Conservation (phyloP, 2,329 filamentous ascomycete species). For the Sporothrix mexicana region DNA sequence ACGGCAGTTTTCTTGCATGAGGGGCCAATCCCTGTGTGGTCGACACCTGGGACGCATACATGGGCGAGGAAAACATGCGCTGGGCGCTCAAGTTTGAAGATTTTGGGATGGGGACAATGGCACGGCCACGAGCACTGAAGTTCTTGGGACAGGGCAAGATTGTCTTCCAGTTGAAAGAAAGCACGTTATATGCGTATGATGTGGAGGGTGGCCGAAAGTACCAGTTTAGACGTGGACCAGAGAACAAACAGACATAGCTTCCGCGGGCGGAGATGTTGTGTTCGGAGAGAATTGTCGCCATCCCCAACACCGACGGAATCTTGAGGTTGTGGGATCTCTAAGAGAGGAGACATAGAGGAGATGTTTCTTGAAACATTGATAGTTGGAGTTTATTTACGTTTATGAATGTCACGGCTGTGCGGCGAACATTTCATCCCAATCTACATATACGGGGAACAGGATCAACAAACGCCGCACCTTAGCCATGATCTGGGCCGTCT, state of each 20-base stretch:
- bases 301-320: no score
- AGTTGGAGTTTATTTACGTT: no score
- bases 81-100: neutral
- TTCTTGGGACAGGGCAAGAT: neutral
- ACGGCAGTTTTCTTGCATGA: neutral
- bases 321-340: no score
- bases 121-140: neutral
- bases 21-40: neutral
- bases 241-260: constrained; percentile 1
- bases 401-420: no score
- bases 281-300: no score
- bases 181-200: neutral
- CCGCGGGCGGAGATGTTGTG: neutral
- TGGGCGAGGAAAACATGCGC: neutral
- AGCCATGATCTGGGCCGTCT: no score
- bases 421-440: no score
- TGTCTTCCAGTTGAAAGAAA: neutral
- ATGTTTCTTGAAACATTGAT: no score
- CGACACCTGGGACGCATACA: neutral
- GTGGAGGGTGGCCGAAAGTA: neutral
- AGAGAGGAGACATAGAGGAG: no score
- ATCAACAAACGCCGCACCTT: no score
- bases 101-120: constrained; percentile 6
- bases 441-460: no score
- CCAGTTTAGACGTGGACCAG: neutral